Conservation (phyloP, 768 basidiomycete species). For the Sporobolomyces phaffii region DNA sequence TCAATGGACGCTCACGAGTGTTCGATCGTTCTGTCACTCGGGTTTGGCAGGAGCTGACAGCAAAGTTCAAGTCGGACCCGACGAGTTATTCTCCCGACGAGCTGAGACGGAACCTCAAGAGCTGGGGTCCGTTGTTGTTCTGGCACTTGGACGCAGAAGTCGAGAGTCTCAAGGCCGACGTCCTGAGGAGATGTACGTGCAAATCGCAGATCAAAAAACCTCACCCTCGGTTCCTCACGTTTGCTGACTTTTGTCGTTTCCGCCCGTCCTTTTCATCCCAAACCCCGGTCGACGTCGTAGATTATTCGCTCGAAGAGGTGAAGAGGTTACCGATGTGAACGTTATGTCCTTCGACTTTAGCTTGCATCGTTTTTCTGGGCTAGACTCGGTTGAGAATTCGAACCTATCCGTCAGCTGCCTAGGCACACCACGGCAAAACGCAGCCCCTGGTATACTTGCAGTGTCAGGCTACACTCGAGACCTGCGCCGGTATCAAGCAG, state of each 20-base stretch:
- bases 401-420: too few species aligned
- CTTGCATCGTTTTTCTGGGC: too few species aligned
- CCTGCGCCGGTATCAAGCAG: too few species aligned
- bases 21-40: not conserved
- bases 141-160: constrained; percentile 37
- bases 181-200: constrained; percentile 27
- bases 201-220: too few species aligned
- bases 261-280: not conserved
- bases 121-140: constrained; percentile 45
- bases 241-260: not conserved
- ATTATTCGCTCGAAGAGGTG: constrained; percentile 21
- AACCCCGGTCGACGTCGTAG: not conserved
- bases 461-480: too few species aligned
- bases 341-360: too few species aligned
- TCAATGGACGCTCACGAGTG: not conserved
- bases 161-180: constrained; percentile 17
- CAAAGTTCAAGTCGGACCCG: constrained; percentile 37
- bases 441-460: too few species aligned
- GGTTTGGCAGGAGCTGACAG: not conserved
- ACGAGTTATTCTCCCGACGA: constrained; percentile 42
- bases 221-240: not conserved
- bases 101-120: constrained; percentile 42
- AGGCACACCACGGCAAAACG: too few species aligned
- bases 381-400: too few species aligned
- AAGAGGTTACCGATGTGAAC: constrained; percentile 15